phyloP scores from a whole-genome alignment of 192 early-diverging fungal genomes.

The Neocallimastix lanati region DNA sequence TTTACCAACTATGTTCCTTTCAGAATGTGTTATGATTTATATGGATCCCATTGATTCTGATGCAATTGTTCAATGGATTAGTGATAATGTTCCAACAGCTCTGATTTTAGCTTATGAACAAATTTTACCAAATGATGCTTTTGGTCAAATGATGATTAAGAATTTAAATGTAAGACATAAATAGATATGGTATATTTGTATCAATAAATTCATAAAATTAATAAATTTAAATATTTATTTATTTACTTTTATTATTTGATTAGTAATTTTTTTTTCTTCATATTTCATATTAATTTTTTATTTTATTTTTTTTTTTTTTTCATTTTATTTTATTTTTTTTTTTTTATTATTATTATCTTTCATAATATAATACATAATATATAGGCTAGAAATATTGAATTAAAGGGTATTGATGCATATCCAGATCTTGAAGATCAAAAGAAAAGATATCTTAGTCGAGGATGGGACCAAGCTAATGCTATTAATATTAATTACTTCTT shows the following conservation, averaged over 20 bases:
- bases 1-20: constrained; percentile 70
- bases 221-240: too few species aligned
- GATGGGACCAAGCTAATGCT: background rate
- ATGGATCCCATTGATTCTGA: constrained; percentile 45
- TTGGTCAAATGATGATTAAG: constrained; percentile 79
- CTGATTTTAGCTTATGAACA: constrained; percentile 78
- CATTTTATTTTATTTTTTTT: too few species aligned
- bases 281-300: too few species aligned
- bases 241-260: too few species aligned
- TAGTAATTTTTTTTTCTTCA: too few species aligned
- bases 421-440: background rate
- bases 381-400: background rate
- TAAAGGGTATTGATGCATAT: background rate
- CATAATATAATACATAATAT: too few species aligned
- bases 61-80: constrained; percentile 53
- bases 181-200: too few species aligned
- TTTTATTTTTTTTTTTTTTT: too few species aligned
- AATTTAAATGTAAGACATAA: constrained; percentile 44
- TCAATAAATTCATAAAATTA: too few species aligned
- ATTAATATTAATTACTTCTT: background rate
- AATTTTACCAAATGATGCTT: constrained; percentile 73
- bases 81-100: constrained; percentile 17
- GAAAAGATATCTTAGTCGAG: background rate
- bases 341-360: too few species aligned
- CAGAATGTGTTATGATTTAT: constrained; percentile 90